Evolutionary conservation across 345 rosid species (phyloP), one percentile per base, ranked within the genome.

Genomic region (Eucalyptus curtisii): DNA sequence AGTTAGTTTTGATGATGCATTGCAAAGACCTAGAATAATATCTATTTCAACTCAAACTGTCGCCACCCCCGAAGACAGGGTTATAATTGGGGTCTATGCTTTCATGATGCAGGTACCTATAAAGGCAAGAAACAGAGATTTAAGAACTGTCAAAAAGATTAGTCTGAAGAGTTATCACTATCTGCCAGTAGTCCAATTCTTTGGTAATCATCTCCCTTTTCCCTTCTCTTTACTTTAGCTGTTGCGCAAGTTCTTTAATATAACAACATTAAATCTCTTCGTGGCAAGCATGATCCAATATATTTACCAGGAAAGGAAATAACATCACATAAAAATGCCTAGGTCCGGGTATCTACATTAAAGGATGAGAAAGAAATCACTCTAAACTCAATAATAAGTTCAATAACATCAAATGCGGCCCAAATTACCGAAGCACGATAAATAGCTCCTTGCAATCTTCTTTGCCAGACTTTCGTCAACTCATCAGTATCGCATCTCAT

Each of bases 391-490:
- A 31, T 86, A 31, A 49, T 81, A 37, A 10, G 13, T 49, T 66
- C n/a, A 10, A 85, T 7, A 86, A 82, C 86, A 86, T 48, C 27
- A 91, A 52, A 89, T 37, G 42, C 79, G 8, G 40, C 49, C 89
- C 47, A 66, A 86, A 50, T 50, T 95, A 97, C 99, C 93, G 99
- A 97, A 89, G 97, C 95, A 93, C 92, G 95, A 91, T 97, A 96
- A 86, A 95, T 95, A 89, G 98, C 98, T 33, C 96, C 97, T 91
- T 94, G 99, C 93, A 97, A 93, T 86, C 97, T 96, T 87, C 92
- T 95, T 90, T 96, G 96, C 99, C 99, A 97, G 86, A 90, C 92
- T 92, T 93, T 94, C 90, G 91, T 92, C 64, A 94, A 94, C 81
- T 97, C 97, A 88, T 95, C 95, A 68, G 94, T 92, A 88, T 96